Conservation (phyloP, 805 yeast genomes). For the Starmerella ratchasimensis region DNA sequence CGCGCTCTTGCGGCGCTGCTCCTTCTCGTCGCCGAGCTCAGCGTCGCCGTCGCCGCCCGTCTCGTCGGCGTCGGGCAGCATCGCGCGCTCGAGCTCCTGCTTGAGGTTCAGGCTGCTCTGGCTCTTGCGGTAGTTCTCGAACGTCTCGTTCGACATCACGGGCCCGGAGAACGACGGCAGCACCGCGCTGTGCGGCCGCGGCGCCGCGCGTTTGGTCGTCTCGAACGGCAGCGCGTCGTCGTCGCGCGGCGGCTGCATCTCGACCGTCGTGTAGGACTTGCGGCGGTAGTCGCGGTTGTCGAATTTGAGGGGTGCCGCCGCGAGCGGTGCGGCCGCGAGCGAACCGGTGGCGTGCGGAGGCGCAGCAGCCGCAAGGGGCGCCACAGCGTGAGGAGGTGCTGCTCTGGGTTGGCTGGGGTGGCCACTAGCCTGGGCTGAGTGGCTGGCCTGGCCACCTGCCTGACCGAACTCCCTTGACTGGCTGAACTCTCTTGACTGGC, state of each 20-base stretch:
- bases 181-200: conserved; percentile 9
- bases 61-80: conserved; percentile 22
- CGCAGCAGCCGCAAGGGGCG: not conserved
- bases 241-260: conserved; percentile 4
- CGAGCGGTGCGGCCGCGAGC: not conserved
- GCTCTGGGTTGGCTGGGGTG: not conserved
- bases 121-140: conserved; percentile 20
- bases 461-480: not conserved
- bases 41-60: conserved; percentile 29
- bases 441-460: not conserved
- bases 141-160: conserved; percentile 20
- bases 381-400: not conserved
- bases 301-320: not conserved
- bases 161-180: conserved; percentile 16
- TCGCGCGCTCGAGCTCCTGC: conserved; percentile 24
- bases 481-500: not conserved
- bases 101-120: not conserved
- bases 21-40: conserved; percentile 24
- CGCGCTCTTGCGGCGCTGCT: conserved; percentile 15
- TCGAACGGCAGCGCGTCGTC: conserved; percentile 22
- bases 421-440: not conserved
- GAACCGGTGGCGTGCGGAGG: not conserved
- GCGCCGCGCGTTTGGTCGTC: conserved; percentile 17
- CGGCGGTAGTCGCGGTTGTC: not conserved
- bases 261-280: not conserved